Percentiles rank a stretch among this genome's conserved stretches.
phyloP scores from a whole-genome alignment of 1,139 yeast species.

The Yamadazyma aaseri region DNA sequence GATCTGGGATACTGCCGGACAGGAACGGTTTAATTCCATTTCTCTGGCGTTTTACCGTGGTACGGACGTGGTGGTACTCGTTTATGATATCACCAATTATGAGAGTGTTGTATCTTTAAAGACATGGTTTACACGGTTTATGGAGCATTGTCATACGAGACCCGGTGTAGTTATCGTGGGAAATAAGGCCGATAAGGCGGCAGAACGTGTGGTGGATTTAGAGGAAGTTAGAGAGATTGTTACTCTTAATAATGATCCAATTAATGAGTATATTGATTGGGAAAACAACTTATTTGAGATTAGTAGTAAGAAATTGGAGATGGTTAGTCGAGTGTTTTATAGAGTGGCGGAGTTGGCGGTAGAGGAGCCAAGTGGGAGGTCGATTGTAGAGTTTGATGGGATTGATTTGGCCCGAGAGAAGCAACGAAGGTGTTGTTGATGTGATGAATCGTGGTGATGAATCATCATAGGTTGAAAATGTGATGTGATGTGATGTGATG shows the following conservation, averaged over 20 bases:
- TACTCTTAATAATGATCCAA: slow-evolving; percentile 24
- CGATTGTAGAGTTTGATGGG: slow-evolving; percentile 39
- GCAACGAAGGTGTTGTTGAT: slow-evolving; percentile 3
- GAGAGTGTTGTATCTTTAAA: slow-evolving; percentile 51
- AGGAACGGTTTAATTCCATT: slow-evolving; percentile 60
- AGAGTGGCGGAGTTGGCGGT: slow-evolving; percentile 46
- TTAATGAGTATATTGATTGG: slow-evolving; percentile 38
- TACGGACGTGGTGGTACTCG: slow-evolving; percentile 56
- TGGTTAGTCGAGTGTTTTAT: slow-evolving; percentile 40
- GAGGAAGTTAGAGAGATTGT: slow-evolving; percentile 44
- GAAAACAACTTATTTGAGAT: slow-evolving; percentile 44
- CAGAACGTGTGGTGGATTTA: slow-evolving; percentile 39
- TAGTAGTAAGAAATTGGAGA: slow-evolving; percentile 37
- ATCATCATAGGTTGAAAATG: no score
- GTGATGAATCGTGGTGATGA: no score
- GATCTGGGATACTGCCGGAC: slow-evolving; percentile 71
- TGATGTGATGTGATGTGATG: no score
- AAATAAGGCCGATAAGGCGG: slow-evolving; percentile 46
- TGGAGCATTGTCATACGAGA: slow-evolving; percentile 46
- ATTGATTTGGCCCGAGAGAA: slow-evolving; percentile 30
- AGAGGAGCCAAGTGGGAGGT: slow-evolving; percentile 12
- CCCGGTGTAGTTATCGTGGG: slow-evolving; percentile 58
- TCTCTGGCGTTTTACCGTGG: slow-evolving; percentile 62
- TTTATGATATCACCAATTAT: slow-evolving; percentile 57
- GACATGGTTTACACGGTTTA: slow-evolving; percentile 52